Conservation (phyloP, 495 filamentous ascomycete species). For the Patellaria atrata region DNA sequence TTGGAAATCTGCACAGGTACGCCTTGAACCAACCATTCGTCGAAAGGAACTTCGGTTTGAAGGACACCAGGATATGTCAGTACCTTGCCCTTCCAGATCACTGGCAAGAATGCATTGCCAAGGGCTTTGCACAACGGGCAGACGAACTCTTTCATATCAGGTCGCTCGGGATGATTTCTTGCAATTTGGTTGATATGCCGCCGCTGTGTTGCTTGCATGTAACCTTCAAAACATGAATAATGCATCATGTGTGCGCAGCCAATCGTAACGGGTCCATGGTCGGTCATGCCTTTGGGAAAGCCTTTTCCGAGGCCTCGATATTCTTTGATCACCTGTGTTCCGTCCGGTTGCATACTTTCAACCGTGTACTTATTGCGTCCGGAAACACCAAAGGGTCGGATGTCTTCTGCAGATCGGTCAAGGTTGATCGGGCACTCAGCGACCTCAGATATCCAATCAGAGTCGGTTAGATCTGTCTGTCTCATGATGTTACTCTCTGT, state of each 20-base stretch:
- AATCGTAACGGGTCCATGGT: slow-evolving; percentile 69
- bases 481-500: slow-evolving; percentile 77
- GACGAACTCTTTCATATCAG: slow-evolving; percentile 70
- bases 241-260: slow-evolving; percentile 99
- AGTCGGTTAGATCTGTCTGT: slow-evolving; percentile 65
- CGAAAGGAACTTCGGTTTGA: slow-evolving; percentile 42
- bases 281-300: slow-evolving; percentile 52
- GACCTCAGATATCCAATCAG: slow-evolving; percentile 74
- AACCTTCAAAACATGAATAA: slow-evolving; percentile 85
- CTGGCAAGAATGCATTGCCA: slow-evolving; percentile 88
- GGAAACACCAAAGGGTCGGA: slow-evolving; percentile 82
- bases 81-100: slow-evolving; percentile 88
- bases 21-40: slow-evolving; percentile 42
- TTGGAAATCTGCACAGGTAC: slow-evolving; percentile 30
- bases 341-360: slow-evolving; percentile 57
- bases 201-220: slow-evolving; percentile 63
- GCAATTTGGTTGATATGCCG: slow-evolving; percentile 86
- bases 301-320: slow-evolving; percentile 79
- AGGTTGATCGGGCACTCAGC: slow-evolving; percentile 61
- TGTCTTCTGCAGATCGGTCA: slow-evolving; percentile 63
- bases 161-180: slow-evolving; percentile 73
- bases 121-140: slow-evolving; percentile 97
- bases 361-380: slow-evolving; percentile 67
- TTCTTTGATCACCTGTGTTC: slow-evolving; percentile 53
- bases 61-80: slow-evolving; percentile 60